Percentiles rank a stretch among this genome's conserved stretches.
phyloP scores from a whole-genome alignment of 106 monocot genomes.

The Apostasia ramifera region DNA sequence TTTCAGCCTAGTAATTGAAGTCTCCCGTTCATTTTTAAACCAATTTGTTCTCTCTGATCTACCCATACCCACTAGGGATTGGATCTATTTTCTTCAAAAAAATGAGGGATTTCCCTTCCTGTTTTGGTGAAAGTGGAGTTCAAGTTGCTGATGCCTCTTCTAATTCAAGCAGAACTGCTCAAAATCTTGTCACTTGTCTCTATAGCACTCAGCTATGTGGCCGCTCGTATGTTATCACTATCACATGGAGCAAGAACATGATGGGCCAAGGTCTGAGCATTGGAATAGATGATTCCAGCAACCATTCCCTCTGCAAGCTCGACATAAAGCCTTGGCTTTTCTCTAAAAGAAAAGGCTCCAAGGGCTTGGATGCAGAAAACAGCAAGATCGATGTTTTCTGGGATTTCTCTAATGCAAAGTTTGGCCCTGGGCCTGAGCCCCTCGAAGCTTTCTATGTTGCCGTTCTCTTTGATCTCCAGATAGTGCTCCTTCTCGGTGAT shows the following conservation, averaged over 20 bases:
- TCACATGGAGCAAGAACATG: conserved; percentile 66
- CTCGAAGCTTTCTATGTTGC: conserved; percentile 60
- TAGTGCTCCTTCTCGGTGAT: conserved; percentile 72
- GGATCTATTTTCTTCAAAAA: background rate
- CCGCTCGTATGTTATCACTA: conserved; percentile 28
- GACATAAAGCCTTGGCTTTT: conserved; percentile 74
- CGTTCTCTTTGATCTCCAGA: conserved; percentile 37
- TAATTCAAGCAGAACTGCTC: conserved; percentile 24
- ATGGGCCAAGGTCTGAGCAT: conserved; percentile 70
- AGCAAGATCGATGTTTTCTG: conserved; percentile 59
- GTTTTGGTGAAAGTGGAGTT: conserved; percentile 77
- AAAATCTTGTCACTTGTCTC: conserved; percentile 57
- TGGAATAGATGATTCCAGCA: conserved; percentile 38
- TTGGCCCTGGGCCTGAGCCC: conserved; percentile 63
- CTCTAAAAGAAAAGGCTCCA: conserved; percentile 76
- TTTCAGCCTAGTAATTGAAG: too few species aligned
- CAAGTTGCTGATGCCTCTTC: conserved; percentile 57
- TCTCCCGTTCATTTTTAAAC: too few species aligned
- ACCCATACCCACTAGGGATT: too few species aligned
- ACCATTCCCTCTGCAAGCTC: conserved; percentile 33
- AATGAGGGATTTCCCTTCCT: conserved; percentile 89
- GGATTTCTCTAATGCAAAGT: conserved; percentile 76
- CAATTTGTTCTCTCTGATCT: too few species aligned
- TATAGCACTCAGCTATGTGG: conserved; percentile 39
- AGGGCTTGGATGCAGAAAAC: conserved; percentile 28